Conservation (phyloP, 2,329 filamentous ascomycete species). For the Fonsecaea monophora region DNA sequence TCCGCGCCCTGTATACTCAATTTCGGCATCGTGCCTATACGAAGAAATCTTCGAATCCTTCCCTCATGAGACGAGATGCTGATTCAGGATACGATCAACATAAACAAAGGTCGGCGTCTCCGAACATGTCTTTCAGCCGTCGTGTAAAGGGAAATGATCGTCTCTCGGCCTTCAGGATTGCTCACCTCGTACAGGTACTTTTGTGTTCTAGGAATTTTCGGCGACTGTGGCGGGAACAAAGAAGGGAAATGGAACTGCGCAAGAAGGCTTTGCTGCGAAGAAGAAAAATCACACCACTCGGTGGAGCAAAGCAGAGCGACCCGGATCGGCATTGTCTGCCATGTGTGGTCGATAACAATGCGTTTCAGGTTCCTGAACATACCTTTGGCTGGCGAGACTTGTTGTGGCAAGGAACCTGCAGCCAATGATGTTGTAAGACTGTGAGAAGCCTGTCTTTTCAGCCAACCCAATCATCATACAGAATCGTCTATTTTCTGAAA, state of each 20-base stretch:
- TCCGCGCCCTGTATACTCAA: not conserved
- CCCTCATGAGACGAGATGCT: not conserved
- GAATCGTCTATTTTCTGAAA: not conserved
- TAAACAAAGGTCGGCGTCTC: slow-evolving; percentile 5
- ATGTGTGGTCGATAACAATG: slow-evolving; percentile 3
- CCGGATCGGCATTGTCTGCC: slow-evolving; percentile 8
- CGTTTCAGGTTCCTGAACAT: not conserved
- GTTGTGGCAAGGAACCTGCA: slow-evolving; percentile 7
- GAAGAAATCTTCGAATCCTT: not conserved
- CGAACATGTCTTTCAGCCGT: not conserved
- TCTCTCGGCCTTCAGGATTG: not conserved
- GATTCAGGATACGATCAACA: not conserved
- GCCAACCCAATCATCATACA: slow-evolving; percentile 17
- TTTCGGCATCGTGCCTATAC: not conserved
- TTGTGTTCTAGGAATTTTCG: slow-evolving; percentile 10
- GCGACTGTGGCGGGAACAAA: slow-evolving; percentile 7
- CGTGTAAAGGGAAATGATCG: slow-evolving; percentile 8
- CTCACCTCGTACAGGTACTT: slow-evolving; percentile 9
- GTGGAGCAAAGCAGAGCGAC: not conserved
- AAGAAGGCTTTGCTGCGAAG: not conserved
- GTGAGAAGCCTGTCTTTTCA: not conserved
- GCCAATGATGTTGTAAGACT: not conserved
- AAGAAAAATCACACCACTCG: slow-evolving; percentile 1
- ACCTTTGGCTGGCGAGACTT: not conserved
- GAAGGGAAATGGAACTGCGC: not conserved